Conservation (phyloP, 1,139 yeast species). For the Hemisphaericaspora lyxosophila region DNA sequence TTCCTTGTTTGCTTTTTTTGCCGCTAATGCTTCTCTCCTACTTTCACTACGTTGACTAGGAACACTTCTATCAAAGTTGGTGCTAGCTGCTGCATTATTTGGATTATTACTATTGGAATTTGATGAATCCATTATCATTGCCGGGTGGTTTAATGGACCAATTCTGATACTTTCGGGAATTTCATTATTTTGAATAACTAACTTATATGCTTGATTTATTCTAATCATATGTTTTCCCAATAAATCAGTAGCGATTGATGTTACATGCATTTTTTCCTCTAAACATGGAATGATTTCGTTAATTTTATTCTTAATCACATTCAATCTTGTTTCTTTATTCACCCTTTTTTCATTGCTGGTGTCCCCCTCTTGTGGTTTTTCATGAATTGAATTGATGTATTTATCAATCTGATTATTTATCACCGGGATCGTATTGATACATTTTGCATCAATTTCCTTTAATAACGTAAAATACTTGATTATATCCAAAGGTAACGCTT, state of each 20-base stretch:
- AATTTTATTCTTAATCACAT: constrained; percentile 44
- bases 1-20: constrained; percentile 59
- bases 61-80: constrained; percentile 49
- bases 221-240: constrained; percentile 68
- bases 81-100: background rate
- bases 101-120: constrained; percentile 21
- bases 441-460: constrained; percentile 93
- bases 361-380: constrained; percentile 12
- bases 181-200: constrained; percentile 71
- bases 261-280: constrained; percentile 97
- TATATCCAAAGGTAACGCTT: constrained; percentile 83
- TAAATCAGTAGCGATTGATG: constrained; percentile 84
- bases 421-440: constrained; percentile 71
- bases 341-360: constrained; percentile 1
- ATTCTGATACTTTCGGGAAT: constrained; percentile 60
- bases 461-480: constrained; percentile 83
- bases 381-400: constrained; percentile 50
- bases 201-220: constrained; percentile 74
- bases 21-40: constrained; percentile 90
- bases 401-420: constrained; percentile 57
- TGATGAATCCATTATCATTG: constrained; percentile 63
- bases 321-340: constrained; percentile 29
- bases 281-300: constrained; percentile 85
- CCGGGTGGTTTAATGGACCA: constrained; percentile 88
- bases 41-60: constrained; percentile 78